These are phyloP conservation scores for Brassica balearica DNA, from an alignment of 441 rosid genomes.

Conservation along the genomic window DNA sequence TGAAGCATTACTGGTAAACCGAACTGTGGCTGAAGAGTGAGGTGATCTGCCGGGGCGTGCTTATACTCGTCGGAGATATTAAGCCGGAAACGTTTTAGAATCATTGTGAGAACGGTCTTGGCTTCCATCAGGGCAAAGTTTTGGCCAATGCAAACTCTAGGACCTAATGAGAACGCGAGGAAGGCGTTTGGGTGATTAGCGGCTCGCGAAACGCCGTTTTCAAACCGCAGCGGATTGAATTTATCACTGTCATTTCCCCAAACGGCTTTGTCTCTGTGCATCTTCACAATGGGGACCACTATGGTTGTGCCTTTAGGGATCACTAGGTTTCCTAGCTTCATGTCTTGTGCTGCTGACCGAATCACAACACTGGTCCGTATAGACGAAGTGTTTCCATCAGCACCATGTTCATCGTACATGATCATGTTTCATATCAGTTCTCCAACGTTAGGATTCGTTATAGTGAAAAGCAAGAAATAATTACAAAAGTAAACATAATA, in stretches of 20 bases:
- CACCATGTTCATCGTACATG: not conserved
- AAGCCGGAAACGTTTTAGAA: not conserved
- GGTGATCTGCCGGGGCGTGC: not conserved
- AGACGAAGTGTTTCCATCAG: not conserved
- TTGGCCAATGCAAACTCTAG: conserved; percentile 8
- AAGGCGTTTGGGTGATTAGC: conserved; percentile 7
- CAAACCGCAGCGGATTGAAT: not conserved
- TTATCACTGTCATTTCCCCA: not conserved
- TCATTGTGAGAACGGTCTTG: not conserved
- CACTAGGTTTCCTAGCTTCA: not conserved
- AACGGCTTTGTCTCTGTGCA: conserved; percentile 11
- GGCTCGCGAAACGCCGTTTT: not conserved
- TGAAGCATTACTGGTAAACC: not conserved
- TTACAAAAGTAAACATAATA: no score
- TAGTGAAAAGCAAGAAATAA: no score
- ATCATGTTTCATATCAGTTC: no score
- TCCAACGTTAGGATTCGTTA: no score
- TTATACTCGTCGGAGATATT: not conserved
- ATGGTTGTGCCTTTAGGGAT: conserved; percentile 2
- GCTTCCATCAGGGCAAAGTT: conserved; percentile 12
- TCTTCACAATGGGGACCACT: not conserved
- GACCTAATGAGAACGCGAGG: not conserved
- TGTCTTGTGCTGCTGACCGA: not conserved
- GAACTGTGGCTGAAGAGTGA: not conserved
- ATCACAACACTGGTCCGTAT: not conserved